Conservation (phyloP, 495 filamentous ascomycete genomes). For the Halenospora varia region DNA sequence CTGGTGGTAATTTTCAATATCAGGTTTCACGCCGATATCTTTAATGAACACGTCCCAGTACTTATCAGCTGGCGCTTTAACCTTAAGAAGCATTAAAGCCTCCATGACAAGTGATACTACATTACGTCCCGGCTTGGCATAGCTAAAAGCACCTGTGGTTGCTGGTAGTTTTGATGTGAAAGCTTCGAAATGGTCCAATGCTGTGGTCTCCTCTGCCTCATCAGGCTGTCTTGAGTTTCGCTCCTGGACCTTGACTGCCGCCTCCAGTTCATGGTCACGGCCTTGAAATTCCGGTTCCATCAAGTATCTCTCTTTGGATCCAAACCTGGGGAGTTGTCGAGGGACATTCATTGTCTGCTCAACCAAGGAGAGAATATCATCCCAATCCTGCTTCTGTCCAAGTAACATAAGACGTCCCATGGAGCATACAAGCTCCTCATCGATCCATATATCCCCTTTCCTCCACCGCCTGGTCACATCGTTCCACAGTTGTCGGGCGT, state of each 20-base stretch:
- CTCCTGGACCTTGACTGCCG: background rate
- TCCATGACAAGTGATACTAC: slow-evolving; percentile 66
- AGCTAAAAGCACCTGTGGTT: slow-evolving; percentile 17
- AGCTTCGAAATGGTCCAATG: background rate
- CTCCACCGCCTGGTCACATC: slow-evolving; percentile 72
- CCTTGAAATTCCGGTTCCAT: slow-evolving; percentile 2
- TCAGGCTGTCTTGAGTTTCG: background rate
- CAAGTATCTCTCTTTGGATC: slow-evolving; percentile 11
- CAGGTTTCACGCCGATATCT: slow-evolving; percentile 55
- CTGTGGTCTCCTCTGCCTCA: background rate
- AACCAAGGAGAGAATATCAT: slow-evolving; percentile 67
- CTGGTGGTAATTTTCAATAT: slow-evolving; percentile 59
- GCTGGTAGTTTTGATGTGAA: background rate
- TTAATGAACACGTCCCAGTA: slow-evolving; percentile 75
- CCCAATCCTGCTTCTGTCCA: slow-evolving; percentile 51
- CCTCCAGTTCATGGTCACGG: background rate
- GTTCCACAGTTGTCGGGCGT: slow-evolving; percentile 73
- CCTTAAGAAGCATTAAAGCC: slow-evolving; percentile 49
- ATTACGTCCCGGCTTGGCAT: slow-evolving; percentile 56
- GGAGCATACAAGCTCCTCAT: slow-evolving; percentile 66
- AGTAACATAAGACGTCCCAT: slow-evolving; percentile 73
- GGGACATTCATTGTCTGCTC: slow-evolving; percentile 75
- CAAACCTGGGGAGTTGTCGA: slow-evolving; percentile 33
- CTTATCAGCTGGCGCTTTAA: slow-evolving; percentile 42
- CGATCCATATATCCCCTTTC: slow-evolving; percentile 60